Percentiles rank a stretch among this genome's conserved stretches.
phyloP scores from a whole-genome alignment of 768 basidiomycete genomes.

The Pilatotrama ljubarskyi region DNA sequence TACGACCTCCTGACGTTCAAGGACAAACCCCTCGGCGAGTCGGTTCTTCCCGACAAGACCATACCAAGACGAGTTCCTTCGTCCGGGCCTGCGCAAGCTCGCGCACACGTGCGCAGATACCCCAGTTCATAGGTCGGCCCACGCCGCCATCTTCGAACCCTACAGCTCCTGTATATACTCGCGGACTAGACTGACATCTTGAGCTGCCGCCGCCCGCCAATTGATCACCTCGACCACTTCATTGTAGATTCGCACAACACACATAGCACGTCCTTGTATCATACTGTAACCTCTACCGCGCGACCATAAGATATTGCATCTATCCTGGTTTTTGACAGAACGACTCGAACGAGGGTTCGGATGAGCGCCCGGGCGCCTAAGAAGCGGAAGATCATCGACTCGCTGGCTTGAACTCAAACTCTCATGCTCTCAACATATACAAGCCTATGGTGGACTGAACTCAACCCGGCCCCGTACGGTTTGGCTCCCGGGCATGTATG shows the following conservation, averaged over 20 bases:
- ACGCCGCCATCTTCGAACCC: not conserved
- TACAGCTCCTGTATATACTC: not conserved
- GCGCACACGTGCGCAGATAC: constrained; percentile 6
- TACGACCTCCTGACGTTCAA: constrained; percentile 82
- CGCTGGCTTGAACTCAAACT: too few species aligned
- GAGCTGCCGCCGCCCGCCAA: not conserved
- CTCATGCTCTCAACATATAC: too few species aligned
- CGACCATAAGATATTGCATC: too few species aligned
- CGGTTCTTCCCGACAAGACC: constrained; percentile 5
- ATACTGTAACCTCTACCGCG: not conserved
- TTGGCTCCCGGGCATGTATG: too few species aligned
- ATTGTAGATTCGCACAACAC: constrained; percentile 6
- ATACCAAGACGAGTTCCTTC: not conserved
- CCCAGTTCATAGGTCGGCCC: constrained; percentile 1
- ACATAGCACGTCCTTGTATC: not conserved
- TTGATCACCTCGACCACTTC: not conserved
- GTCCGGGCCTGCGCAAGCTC: not conserved
- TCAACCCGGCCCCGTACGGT: too few species aligned
- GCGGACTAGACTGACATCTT: not conserved
- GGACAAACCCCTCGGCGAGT: constrained; percentile 49
- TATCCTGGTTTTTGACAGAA: too few species aligned
- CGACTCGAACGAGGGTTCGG: too few species aligned
- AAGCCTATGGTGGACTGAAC: too few species aligned
- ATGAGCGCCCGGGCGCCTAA: too few species aligned
- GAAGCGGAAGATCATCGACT: too few species aligned